Percentiles rank a stretch among this genome's conserved stretches.
Conservation (phyloP, 2,329 filamentous ascomycete species). For the Metarhizium humberi region DNA sequence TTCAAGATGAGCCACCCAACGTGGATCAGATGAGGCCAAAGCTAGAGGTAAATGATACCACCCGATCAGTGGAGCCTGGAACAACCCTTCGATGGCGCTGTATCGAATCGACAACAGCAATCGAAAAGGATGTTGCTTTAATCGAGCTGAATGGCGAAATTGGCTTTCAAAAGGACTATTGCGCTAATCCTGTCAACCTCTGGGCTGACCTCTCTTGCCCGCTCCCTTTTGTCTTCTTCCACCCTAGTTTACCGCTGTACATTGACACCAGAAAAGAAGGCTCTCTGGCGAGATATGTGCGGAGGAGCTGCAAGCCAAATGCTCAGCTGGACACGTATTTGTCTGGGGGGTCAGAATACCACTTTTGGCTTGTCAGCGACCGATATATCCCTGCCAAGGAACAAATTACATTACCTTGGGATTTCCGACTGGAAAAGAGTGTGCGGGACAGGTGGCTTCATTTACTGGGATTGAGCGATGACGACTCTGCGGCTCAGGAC, state of each 20-base stretch:
- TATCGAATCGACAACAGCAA: conserved; percentile 41
- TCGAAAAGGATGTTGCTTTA: conserved; percentile 48
- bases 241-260: conserved; percentile 78
- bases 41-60: conserved; percentile 41
- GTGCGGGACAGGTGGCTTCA: conserved; percentile 45
- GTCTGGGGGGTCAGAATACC: conserved; percentile 68
- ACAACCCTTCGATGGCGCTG: conserved; percentile 58
- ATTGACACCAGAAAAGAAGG: conserved; percentile 88
- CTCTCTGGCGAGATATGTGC: conserved; percentile 77
- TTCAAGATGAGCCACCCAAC: conserved; percentile 42
- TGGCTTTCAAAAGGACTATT: conserved; percentile 65
- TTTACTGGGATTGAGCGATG: conserved; percentile 53
- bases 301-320: conserved; percentile 86
- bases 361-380: conserved; percentile 87
- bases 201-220: conserved; percentile 59
- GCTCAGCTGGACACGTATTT: conserved; percentile 81
- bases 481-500: conserved; percentile 36
- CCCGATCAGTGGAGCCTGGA: conserved; percentile 21
- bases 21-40: conserved; percentile 32
- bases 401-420: conserved; percentile 59
- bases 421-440: conserved; percentile 52
- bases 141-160: conserved; percentile 71
- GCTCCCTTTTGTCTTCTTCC: conserved; percentile 75
- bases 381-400: conserved; percentile 58
- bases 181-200: conserved; percentile 52